Evolutionary conservation across 768 basidiomycete genomes (phyloP).

Genomic region (Phanerochaete sordida): DNA sequence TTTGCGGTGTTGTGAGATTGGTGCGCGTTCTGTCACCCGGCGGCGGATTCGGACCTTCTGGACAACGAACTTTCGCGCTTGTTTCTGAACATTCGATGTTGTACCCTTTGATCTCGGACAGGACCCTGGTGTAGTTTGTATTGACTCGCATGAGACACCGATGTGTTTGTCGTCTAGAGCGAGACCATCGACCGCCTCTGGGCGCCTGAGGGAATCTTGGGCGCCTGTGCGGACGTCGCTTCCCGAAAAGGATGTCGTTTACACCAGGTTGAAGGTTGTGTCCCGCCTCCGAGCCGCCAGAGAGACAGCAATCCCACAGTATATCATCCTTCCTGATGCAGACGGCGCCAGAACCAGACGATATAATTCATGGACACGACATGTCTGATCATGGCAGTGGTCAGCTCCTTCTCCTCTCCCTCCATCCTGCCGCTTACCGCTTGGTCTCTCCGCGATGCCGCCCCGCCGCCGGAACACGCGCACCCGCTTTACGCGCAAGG

Average conservation of each 20-base stretch:
- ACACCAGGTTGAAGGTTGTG: constrained; percentile 1
- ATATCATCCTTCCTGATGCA: constrained; percentile 13
- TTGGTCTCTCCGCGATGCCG: background rate
- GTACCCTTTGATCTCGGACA: no score
- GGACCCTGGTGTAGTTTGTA: no score
- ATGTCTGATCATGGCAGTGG: constrained; percentile 13
- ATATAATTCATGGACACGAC: background rate
- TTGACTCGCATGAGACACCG: no score
- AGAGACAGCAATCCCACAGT: constrained; percentile 9
- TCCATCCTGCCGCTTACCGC: constrained; percentile 1
- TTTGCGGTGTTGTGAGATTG: no score
- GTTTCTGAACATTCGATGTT: no score
- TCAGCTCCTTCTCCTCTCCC: constrained; percentile 7
- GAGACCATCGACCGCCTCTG: background rate
- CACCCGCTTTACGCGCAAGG: background rate
- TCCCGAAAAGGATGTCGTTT: background rate
- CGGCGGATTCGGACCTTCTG: no score
- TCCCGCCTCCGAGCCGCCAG: background rate
- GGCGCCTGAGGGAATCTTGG: background rate
- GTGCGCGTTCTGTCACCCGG: no score
- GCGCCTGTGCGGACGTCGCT: background rate
- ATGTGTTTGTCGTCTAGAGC: no score
- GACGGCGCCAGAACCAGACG: constrained; percentile 8
- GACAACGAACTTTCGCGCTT: no score
- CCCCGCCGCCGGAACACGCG: constrained; percentile 6